A percentile compares a stretch with the other conserved stretches of the same genome.
These are phyloP conservation scores for Ilyonectria destructans DNA, from an alignment of 2,329 filamentous ascomycete genomes.

Conservation along the genomic window DNA sequence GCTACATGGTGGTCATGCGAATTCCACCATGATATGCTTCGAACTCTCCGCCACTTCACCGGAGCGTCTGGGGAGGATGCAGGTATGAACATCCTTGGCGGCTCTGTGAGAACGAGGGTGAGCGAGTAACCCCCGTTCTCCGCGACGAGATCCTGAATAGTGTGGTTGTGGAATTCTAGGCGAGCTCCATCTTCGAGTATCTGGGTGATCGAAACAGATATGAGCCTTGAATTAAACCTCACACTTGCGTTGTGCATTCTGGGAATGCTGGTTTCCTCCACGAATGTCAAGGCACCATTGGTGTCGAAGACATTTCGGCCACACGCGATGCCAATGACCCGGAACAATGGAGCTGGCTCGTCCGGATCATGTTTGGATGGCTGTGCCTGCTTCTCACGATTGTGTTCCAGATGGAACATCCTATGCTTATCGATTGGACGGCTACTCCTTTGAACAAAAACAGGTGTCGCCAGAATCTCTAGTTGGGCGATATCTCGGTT, in stretches of 20 bases:
- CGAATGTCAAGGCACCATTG: conserved; percentile 58
- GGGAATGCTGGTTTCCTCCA: conserved; percentile 55
- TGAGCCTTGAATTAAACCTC: conserved; percentile 60
- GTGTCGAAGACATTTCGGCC: conserved; percentile 64
- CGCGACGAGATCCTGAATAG: conserved; percentile 63
- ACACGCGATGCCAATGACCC: conserved; percentile 55
- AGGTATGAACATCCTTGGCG: conserved; percentile 65
- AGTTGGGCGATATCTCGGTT: conserved; percentile 49
- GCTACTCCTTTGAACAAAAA: conserved; percentile 56
- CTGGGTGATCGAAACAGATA: conserved; percentile 58
- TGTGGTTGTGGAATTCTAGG: conserved; percentile 67
- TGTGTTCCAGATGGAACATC: conserved; percentile 50
- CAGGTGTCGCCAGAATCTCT: conserved; percentile 47
- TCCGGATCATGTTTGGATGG: conserved; percentile 32
- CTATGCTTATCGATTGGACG: conserved; percentile 46
- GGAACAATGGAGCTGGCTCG: conserved; percentile 42
- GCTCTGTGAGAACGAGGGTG: conserved; percentile 67
- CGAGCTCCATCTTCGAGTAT: conserved; percentile 28
- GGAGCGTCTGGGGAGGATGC: conserved; percentile 18
- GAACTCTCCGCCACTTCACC: conserved; percentile 50
- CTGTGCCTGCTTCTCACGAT: conserved; percentile 43
- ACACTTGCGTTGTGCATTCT: conserved; percentile 49
- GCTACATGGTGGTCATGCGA: conserved; percentile 40
- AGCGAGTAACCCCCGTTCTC: conserved; percentile 57
- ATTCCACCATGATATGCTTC: conserved; percentile 44